A percentile compares a stretch with the other conserved stretches of the same genome.
phyloP scores from a whole-genome alignment of 345 rosid species.

The Trapa bicornis region DNA sequence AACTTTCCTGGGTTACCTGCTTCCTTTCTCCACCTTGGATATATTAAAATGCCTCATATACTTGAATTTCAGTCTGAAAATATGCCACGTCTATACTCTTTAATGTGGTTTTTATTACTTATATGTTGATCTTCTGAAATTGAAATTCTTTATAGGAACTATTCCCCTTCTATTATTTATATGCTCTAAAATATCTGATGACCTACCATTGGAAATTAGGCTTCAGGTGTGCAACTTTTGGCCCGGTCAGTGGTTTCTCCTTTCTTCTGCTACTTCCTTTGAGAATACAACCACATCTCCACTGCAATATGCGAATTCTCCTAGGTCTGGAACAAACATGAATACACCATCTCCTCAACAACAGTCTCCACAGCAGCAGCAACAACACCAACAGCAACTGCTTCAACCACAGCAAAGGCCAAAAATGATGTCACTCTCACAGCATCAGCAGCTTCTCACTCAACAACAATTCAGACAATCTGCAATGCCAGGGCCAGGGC shows the following conservation, averaged over 20 bases:
- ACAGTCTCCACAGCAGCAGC: conserved; percentile 52
- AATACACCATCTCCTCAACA: conserved; percentile 87
- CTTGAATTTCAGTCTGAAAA: not conserved
- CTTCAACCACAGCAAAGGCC: conserved; percentile 39
- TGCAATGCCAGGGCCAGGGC: conserved; percentile 59
- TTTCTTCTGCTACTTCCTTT: conserved; percentile 50
- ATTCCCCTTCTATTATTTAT: not conserved
- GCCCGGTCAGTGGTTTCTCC: conserved; percentile 92
- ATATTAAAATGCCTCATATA: not conserved
- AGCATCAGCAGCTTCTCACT: conserved; percentile 67
- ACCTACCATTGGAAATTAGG: conserved; percentile 24
- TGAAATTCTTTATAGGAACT: not conserved
- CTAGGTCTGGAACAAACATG: conserved; percentile 63
- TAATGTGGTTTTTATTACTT: not conserved
- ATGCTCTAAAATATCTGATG: not conserved
- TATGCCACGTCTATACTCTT: not conserved
- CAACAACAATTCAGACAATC: conserved; percentile 75
- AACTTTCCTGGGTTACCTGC: not conserved
- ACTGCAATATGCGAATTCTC: conserved; percentile 78
- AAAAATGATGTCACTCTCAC: conserved; percentile 51
- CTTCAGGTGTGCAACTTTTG: conserved; percentile 57
- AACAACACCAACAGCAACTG: conserved; percentile 49
- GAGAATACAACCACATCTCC: conserved; percentile 76
- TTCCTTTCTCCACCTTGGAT: not conserved
- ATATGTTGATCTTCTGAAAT: not conserved